Conservation (phyloP, 2,329 filamentous ascomycete genomes). For the Phyllosticta paracitricarpa region DNA sequence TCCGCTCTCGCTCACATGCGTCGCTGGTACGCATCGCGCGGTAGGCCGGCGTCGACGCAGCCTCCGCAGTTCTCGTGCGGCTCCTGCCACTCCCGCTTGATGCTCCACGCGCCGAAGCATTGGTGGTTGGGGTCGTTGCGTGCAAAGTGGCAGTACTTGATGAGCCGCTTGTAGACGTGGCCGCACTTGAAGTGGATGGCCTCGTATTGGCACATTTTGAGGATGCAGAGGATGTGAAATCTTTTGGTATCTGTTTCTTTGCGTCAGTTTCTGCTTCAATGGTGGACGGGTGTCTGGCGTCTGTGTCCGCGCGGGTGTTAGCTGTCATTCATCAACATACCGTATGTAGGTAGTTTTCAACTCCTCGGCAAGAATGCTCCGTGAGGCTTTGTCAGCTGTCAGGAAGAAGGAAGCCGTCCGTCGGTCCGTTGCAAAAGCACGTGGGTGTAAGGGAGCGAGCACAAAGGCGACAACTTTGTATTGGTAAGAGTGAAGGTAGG, state of each 20-base stretch:
- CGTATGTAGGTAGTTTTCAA: no score
- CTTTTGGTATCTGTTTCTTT: no score
- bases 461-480: not conserved
- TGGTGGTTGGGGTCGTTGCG: slow-evolving; percentile 61
- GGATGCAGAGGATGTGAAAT: not conserved
- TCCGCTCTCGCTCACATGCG: not conserved
- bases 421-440: not conserved
- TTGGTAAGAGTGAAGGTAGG: not conserved
- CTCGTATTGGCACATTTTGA: slow-evolving; percentile 59
- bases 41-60: slow-evolving; percentile 28
- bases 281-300: no score
- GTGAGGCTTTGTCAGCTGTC: not conserved
- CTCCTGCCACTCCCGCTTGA: slow-evolving; percentile 49
- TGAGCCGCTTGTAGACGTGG: slow-evolving; percentile 50
- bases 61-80: slow-evolving; percentile 45
- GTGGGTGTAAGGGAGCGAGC: not conserved
- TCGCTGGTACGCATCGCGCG: slow-evolving; percentile 1
- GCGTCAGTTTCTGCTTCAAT: no score
- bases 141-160: slow-evolving; percentile 64
- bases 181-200: slow-evolving; percentile 57
- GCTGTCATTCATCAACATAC: no score
- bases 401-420: not conserved
- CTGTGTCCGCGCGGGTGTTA: no score
- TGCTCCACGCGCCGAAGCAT: slow-evolving; percentile 57
- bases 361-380: not conserved